Base-by-base conservation (phyloP, 139 green algal species). In the Picochlorum sp. region DNA sequence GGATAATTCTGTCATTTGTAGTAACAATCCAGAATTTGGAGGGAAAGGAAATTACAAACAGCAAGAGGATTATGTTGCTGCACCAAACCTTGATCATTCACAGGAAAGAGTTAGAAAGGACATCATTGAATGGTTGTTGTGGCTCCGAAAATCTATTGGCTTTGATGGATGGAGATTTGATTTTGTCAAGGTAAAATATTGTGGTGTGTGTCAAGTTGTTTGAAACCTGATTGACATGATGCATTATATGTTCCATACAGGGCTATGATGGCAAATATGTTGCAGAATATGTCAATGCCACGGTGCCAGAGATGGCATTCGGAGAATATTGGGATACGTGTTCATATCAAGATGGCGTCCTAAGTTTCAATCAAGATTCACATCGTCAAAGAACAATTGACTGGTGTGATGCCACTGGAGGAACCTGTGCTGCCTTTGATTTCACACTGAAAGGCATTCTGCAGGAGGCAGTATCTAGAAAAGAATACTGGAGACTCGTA, bases 281-380 rank as follows among this genome's bases (percentile, higher is more conserved):
- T 47, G 58, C 71, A 30, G 75, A 91, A 73, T 96, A 96, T 71
- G 77, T 95, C 28, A 82, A 95, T 67, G 76, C 68, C 61, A 95
- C 86, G 3, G 84, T 94, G 32, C 90, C 91, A 16, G 70, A 86
- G 52, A 80, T 98, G 74, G 78, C 89, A 0, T 87, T 98, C 76
- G 90, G 90, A 10, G 92, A 98, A 78, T 97, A 86, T 77, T 98
- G 92, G 92, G 90, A 96, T 80, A 86, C 87, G 45, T 95, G 88
- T 65, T 86, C 89, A 37, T 96, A 96, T 84, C 91, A 81, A 2
- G 87, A 95, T 60, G 85, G 89, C 14, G 90, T 97, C 73, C 85
- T 96, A n/a, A 92, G 95, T 74, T 96, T 96, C 77, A 96, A 97
- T 82, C 91, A 97, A 79, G 79, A 95, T 73, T 41, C 57, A 5